Base-by-base conservation (phyloP, 108 stramenopile species). In the Nitzschia putrida region DNA sequence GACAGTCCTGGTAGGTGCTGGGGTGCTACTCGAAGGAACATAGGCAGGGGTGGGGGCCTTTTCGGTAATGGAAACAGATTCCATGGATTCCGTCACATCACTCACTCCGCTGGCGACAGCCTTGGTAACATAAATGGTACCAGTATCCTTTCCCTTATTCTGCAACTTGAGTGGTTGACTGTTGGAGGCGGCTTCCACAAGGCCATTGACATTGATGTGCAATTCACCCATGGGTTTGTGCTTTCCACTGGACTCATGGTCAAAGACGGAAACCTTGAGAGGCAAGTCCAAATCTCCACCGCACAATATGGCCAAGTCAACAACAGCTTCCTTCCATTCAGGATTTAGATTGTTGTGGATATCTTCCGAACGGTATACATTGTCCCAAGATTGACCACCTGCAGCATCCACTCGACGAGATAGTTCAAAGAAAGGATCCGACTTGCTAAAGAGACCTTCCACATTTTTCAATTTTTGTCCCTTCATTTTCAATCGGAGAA, bases 401-500 rank as follows among this genome's bases (percentile, higher is more conserved):
- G 79, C 72, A 16, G 82, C 77, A 58, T 89, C 81, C 14, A 80
- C 51, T 56, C 70, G 83, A 3, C 86, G 73, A 8, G 58, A 54
- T 0, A 88, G 12, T 42, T 85, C 86, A 72, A 77, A 85, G 43
- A 92, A 92, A 14, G 91, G 91, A 76, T 92, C 91, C 3, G 61
- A 63, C 44, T 63, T 63, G 23, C 61, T 63, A 21, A 90, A 82
- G 20, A 86, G 59, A 26, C 92, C 89, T 57, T 93, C 92, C 7
- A 76, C 78, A 69, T 89, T 93, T 55, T 85, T 87, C 47, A 93
- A 79, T 20, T 90, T 88, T 57, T 63, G 64, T 13, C 88, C 92
- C 10, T 61, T 65, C 60, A 93, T 41, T 45, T 74, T 69, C 25
- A 83, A 40, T 12, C 74, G 69, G 11, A 83, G 42, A 21, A 76